phyloP scores from a whole-genome alignment of 495 filamentous ascomycete genomes.

The Tetracladium marchalianum region DNA sequence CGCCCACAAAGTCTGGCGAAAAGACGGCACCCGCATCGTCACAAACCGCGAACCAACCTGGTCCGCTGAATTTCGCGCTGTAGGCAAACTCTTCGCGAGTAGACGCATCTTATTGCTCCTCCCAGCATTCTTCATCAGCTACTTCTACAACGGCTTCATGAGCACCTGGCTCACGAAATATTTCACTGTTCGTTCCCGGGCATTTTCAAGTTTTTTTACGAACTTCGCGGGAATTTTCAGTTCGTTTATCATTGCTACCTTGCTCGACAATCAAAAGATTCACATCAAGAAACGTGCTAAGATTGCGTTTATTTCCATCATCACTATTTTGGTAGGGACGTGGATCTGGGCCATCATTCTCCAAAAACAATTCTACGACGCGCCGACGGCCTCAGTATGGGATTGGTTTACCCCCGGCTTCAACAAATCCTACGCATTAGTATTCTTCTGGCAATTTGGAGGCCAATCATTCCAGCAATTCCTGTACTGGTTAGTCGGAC shows the following conservation, averaged over 20 bases:
- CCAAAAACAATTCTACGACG: slow-evolving; percentile 22
- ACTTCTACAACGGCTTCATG: slow-evolving; percentile 27
- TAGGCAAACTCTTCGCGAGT: slow-evolving; percentile 12
- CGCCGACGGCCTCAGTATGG: slow-evolving; percentile 15
- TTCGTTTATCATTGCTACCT: slow-evolving; percentile 21
- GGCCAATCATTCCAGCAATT: slow-evolving; percentile 27
- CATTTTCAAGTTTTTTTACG: slow-evolving; percentile 23
- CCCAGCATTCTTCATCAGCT: slow-evolving; percentile 26
- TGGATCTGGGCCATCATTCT: slow-evolving; percentile 25
- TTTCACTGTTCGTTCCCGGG: slow-evolving; percentile 27
- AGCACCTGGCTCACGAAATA: slow-evolving; percentile 24
- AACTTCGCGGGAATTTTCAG: slow-evolving; percentile 26
- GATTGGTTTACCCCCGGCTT: slow-evolving; percentile 25
- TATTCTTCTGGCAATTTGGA: slow-evolving; percentile 27
- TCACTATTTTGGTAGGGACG: slow-evolving; percentile 20
- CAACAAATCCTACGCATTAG: slow-evolving; percentile 20
- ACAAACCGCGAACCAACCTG: slow-evolving; percentile 21
- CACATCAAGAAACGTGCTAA: slow-evolving; percentile 21
- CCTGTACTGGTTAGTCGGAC: slow-evolving; percentile 24
- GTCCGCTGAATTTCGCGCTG: slow-evolving; percentile 21
- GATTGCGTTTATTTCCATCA: slow-evolving; percentile 18
- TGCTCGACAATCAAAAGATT: slow-evolving; percentile 21
- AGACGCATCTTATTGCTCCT: slow-evolving; percentile 21
- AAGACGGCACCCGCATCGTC: slow-evolving; percentile 30
- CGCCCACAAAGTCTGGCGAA: slow-evolving; percentile 43